Conservation (phyloP, 1,139 yeast species). For the Starmera stellimalicola region DNA sequence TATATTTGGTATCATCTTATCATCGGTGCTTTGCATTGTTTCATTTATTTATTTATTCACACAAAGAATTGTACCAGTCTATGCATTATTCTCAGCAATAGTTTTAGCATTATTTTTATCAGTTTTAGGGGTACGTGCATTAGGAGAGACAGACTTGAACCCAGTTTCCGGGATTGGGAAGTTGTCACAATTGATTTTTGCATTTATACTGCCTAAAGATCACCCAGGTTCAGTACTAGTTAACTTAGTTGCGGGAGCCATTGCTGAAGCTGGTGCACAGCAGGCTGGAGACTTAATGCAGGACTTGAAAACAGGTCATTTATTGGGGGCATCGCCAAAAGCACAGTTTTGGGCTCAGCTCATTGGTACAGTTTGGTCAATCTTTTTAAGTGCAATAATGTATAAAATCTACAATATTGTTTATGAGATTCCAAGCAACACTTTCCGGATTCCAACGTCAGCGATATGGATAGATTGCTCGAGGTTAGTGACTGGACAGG, state of each 20-base stretch:
- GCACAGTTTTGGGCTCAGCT: slow-evolving; percentile 90
- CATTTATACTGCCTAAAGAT: slow-evolving; percentile 62
- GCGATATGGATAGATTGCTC: slow-evolving; percentile 96
- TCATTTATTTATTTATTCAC: slow-evolving; percentile 66
- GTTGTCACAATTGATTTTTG: slow-evolving; percentile 81
- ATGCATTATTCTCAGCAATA: slow-evolving; percentile 61
- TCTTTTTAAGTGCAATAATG: slow-evolving; percentile 68
- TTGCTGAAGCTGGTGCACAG: slow-evolving; percentile 98
- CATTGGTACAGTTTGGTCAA: slow-evolving; percentile 80
- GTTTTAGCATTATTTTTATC: slow-evolving; percentile 70
- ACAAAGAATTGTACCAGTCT: slow-evolving; percentile 49
- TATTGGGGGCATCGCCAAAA: slow-evolving; percentile 83
- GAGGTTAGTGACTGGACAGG: slow-evolving; percentile 82
- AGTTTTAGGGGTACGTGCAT: slow-evolving; percentile 80
- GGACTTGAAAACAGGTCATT: slow-evolving; percentile 89
- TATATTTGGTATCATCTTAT: slow-evolving; percentile 48
- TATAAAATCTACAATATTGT: slow-evolving; percentile 74
- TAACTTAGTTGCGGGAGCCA: slow-evolving; percentile 89
- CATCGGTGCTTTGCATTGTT: slow-evolving; percentile 58
- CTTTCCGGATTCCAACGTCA: slow-evolving; percentile 88
- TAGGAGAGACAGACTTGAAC: slow-evolving; percentile 93
- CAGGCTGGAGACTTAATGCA: slow-evolving; percentile 99
- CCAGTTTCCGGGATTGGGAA: slow-evolving; percentile 98
- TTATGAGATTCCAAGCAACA: slow-evolving; percentile 73
- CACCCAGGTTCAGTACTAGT: slow-evolving; percentile 78